Percentiles rank a stretch among this genome's conserved stretches.
These are phyloP conservation scores for Goffeauzyma gilvescens DNA, from an alignment of 768 basidiomycete genomes.

Conservation along the genomic window DNA sequence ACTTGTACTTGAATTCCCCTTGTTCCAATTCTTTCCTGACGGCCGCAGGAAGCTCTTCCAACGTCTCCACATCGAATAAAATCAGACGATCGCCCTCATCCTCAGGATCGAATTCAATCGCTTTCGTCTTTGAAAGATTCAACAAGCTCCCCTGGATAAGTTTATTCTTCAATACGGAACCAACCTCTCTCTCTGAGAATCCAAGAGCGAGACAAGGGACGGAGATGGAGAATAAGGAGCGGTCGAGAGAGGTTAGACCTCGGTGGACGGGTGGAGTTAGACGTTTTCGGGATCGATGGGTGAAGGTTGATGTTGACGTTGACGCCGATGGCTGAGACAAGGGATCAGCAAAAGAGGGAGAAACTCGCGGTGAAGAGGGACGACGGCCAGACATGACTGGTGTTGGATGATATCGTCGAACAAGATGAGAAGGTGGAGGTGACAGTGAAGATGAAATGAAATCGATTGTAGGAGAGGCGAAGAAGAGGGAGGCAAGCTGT, in stretches of 20 bases:
- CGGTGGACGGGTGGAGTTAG: slow-evolving; percentile 38
- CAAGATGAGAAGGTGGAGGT: neutral
- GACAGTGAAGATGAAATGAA: neutral
- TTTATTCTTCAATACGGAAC: slow-evolving; percentile 33
- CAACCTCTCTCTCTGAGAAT: slow-evolving; percentile 42
- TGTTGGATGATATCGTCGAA: neutral
- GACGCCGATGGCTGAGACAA: neutral
- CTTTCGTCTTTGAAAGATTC: neutral
- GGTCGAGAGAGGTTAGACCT: slow-evolving; percentile 38
- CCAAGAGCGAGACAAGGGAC: slow-evolving; percentile 51
- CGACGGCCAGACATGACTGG: neutral
- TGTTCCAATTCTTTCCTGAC: slow-evolving; percentile 40
- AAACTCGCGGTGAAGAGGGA: neutral
- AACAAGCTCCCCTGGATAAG: slow-evolving; percentile 16
- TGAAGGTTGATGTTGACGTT: neutral
- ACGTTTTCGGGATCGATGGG: neutral
- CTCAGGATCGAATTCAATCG: slow-evolving; percentile 17
- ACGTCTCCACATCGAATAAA: slow-evolving; percentile 39
- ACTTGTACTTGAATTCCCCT: slow-evolving; percentile 41
- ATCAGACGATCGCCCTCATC: slow-evolving; percentile 9
- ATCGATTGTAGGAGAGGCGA: no score
- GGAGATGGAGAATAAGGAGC: slow-evolving; percentile 44
- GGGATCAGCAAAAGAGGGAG: neutral
- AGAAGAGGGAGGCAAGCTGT: no score
- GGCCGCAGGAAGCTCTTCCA: neutral